Conservation (phyloP, 768 basidiomycete genomes). For the Tricholoma sp. region DNA sequence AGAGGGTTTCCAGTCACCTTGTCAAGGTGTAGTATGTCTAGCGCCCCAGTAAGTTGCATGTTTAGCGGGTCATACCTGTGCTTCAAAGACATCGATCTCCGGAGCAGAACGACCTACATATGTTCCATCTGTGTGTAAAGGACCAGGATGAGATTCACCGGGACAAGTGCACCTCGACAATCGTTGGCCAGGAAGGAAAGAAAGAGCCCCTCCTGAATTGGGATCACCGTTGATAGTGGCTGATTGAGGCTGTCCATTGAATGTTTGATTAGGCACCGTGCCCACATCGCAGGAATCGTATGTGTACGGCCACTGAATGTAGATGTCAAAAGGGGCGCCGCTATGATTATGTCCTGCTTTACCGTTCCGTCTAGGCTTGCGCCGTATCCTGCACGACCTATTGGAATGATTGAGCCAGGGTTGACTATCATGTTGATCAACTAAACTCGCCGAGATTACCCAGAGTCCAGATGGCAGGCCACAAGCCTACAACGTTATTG, state of each 20-base stretch:
- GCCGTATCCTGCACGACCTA: constrained; percentile 83
- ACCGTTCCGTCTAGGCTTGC: constrained; percentile 80
- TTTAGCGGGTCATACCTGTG: constrained; percentile 43
- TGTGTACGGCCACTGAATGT: constrained; percentile 68
- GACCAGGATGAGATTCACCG: constrained; percentile 85
- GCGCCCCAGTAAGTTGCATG: not conserved
- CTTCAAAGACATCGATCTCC: constrained; percentile 90
- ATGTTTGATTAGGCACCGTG: constrained; percentile 80
- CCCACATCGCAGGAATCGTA: constrained; percentile 92
- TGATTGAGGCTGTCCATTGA: constrained; percentile 56
- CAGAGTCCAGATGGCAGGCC: constrained; percentile 82
- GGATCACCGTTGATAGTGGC: constrained; percentile 60
- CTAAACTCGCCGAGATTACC: constrained; percentile 58
- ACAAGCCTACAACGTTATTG: constrained; percentile 60
- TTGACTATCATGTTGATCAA: not conserved
- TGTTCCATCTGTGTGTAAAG: constrained; percentile 67
- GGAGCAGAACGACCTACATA: constrained; percentile 81
- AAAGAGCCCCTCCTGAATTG: constrained; percentile 48
- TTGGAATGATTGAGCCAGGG: constrained; percentile 3
- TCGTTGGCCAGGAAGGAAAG: constrained; percentile 84
- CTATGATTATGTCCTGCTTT: constrained; percentile 8
- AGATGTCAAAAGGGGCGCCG: constrained; percentile 1
- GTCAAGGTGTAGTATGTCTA: not conserved
- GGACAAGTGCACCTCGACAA: constrained; percentile 86
- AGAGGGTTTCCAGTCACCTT: constrained; percentile 31